Conservation (phyloP, 306 rosid genomes). For the Dryas octopetala region DNA sequence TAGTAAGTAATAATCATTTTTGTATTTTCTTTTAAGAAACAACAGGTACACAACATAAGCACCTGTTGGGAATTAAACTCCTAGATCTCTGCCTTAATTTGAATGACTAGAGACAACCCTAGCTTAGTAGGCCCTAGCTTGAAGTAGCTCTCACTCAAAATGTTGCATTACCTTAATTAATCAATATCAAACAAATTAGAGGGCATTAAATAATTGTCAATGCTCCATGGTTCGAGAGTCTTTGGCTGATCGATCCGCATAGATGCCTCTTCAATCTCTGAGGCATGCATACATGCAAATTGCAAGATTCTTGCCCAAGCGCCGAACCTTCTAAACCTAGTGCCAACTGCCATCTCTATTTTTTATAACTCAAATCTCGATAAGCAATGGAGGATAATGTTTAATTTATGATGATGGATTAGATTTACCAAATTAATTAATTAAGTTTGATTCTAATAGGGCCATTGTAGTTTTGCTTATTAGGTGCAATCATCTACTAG, state of each 20-base stretch:
- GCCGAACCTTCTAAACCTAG: conserved; percentile 70
- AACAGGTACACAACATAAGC: too few relatives aligned
- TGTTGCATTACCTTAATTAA: neutral
- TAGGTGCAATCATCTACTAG: neutral
- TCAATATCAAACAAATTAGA: neutral
- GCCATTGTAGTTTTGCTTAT: neutral
- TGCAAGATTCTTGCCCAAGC: conserved; percentile 29
- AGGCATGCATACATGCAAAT: neutral
- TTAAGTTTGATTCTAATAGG: neutral
- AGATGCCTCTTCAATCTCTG: conserved; percentile 35
- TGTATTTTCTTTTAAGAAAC: too few relatives aligned
- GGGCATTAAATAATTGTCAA: conserved; percentile 6
- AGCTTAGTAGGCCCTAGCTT: neutral
- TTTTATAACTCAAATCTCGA: conserved; percentile 15
- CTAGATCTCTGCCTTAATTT: too few relatives aligned
- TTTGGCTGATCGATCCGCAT: conserved; percentile 7
- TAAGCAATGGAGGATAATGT: conserved; percentile 6
- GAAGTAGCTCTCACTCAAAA: neutral
- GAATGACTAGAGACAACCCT: too few relatives aligned
- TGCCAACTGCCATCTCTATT: neutral
- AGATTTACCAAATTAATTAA: neutral
- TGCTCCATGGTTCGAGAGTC: conserved; percentile 25
- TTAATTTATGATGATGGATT: neutral
- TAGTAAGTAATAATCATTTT: too few relatives aligned
- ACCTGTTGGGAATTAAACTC: too few relatives aligned